Conservation (phyloP, 2,329 filamentous ascomycete species). For the Pyrenophora graminea region DNA sequence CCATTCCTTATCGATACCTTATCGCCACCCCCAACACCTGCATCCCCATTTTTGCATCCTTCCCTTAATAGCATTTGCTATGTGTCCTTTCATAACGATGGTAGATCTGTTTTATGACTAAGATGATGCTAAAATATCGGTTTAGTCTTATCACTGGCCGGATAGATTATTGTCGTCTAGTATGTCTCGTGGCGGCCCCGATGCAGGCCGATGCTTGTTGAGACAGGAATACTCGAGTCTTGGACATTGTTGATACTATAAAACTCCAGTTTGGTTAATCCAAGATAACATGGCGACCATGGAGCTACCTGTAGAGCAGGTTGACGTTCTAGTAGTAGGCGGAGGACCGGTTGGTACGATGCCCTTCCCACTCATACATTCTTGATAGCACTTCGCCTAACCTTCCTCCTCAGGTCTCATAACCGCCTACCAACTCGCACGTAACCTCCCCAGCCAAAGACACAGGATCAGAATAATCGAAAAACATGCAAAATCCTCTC, state of each 20-base stretch:
- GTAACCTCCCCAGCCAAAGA: constrained; percentile 48
- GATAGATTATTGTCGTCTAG: background rate
- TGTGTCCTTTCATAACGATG: background rate
- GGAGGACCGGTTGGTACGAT: constrained; percentile 53
- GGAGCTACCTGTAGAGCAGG: constrained; percentile 14
- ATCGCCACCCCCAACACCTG: constrained; percentile 1
- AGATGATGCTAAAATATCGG: background rate
- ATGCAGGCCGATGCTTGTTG: constrained; percentile 5
- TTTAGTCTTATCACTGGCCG: background rate
- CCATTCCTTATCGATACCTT: constrained; percentile 5
- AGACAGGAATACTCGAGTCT: constrained; percentile 3
- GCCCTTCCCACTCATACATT: background rate
- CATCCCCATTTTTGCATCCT: constrained; percentile 10
- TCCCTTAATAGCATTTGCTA: background rate
- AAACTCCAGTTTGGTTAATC: background rate
- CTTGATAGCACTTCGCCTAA: background rate
- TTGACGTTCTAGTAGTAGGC: constrained; percentile 33
- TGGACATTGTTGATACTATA: background rate
- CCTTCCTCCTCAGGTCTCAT: constrained; percentile 21
- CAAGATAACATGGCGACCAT: constrained; percentile 11
- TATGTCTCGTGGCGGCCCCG: background rate
- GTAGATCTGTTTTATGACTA: background rate
- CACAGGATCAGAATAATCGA: constrained; percentile 55
- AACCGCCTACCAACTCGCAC: constrained; percentile 54
- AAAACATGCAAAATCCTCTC: constrained; percentile 53